These are phyloP conservation scores for Purpureocillium takamizusanense DNA, from an alignment of 2,329 filamentous ascomycete species.

Conservation along the genomic window DNA sequence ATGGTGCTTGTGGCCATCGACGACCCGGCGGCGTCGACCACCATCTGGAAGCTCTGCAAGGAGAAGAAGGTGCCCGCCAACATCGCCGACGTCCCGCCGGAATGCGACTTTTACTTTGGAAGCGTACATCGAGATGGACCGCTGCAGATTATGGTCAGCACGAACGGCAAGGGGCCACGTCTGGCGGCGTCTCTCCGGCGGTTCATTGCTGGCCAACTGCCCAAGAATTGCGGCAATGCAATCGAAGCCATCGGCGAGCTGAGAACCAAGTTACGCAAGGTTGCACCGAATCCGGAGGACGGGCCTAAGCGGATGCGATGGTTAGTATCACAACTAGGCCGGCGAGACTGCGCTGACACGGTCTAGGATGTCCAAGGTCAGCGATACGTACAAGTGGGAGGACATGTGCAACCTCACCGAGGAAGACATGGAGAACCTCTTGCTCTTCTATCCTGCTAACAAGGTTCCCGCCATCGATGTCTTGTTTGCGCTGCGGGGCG, in stretches of 20 bases:
- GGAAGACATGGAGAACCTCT: slow-evolving; percentile 73
- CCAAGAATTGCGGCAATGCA: slow-evolving; percentile 72
- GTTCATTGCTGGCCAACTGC: slow-evolving; percentile 69
- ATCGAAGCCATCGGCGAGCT: slow-evolving; percentile 78
- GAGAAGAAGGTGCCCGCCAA: slow-evolving; percentile 77
- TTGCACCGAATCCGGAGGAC: slow-evolving; percentile 64
- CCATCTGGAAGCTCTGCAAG: slow-evolving; percentile 92
- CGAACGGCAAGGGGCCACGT: slow-evolving; percentile 91
- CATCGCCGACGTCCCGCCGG: slow-evolving; percentile 90
- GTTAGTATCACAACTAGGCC: slow-evolving; percentile 33
- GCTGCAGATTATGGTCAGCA: slow-evolving; percentile 96
- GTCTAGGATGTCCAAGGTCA: slow-evolving; percentile 80
- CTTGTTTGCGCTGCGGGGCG: slow-evolving; percentile 44
- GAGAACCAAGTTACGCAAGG: slow-evolving; percentile 65
- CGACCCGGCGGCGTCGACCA: slow-evolving; percentile 80
- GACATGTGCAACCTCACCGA: slow-evolving; percentile 77
- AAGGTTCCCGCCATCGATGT: slow-evolving; percentile 47
- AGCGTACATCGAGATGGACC: slow-evolving; percentile 92
- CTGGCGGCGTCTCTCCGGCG: slow-evolving; percentile 79
- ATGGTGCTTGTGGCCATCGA: slow-evolving; percentile 95
- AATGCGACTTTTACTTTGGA: slow-evolving; percentile 99
- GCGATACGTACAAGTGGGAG: slow-evolving; percentile 76
- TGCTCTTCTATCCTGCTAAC: slow-evolving; percentile 59
- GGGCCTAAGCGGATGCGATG: slow-evolving; percentile 86
- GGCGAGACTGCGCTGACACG: not conserved